A percentile compares a stretch with the other conserved stretches of the same genome.
phyloP scores from a whole-genome alignment of 148 eudicot genomes.

The Pouteria glomerata region DNA sequence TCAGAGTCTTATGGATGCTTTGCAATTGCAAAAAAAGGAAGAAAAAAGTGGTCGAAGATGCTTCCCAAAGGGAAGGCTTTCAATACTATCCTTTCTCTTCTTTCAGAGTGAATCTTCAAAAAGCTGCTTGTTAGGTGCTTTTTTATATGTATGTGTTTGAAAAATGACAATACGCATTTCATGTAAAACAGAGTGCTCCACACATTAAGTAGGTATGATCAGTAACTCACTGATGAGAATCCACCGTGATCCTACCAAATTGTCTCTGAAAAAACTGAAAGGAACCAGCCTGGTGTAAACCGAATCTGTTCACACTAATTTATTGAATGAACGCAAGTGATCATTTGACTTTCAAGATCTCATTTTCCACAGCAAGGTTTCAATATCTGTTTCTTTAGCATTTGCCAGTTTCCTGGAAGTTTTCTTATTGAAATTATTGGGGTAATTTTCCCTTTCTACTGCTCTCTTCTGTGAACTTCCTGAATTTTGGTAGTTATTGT shows the following conservation, averaged over 20 bases:
- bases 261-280: too few species aligned
- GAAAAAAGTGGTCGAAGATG: not conserved
- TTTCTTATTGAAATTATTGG: not conserved
- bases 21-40: not conserved
- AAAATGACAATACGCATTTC: not conserved
- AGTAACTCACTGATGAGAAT: not conserved
- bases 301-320: not conserved
- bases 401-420: not conserved
- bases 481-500: not conserved
- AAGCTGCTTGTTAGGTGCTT: not conserved
- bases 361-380: too few species aligned
- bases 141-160: not conserved
- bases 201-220: not conserved
- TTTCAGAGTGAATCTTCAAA: not conserved
- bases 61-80: not conserved
- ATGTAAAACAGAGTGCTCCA: not conserved
- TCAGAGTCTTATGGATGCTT: not conserved
- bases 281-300: not conserved
- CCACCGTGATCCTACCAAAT: not conserved
- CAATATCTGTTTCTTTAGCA: not conserved
- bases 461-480: not conserved
- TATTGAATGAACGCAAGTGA: not conserved
- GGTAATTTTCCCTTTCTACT: not conserved
- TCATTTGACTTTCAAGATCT: too few species aligned
- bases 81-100: not conserved